A percentile compares a stretch with the other conserved stretches of the same genome.
Conservation (phyloP, 768 basidiomycete species). For the Russula sp. region DNA sequence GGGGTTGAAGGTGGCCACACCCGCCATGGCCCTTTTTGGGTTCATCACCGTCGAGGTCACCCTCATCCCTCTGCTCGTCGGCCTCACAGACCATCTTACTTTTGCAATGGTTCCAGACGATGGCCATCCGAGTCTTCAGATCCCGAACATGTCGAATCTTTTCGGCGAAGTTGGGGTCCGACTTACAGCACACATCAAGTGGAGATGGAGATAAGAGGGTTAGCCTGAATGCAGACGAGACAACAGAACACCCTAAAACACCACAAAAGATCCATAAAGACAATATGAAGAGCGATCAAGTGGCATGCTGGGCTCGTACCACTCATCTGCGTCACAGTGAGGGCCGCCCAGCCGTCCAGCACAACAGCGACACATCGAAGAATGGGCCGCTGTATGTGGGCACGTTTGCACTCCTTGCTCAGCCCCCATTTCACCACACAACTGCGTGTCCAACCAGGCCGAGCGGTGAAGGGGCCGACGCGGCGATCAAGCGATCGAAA, state of each 20-base stretch:
- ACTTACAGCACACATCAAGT: conserved; percentile 43
- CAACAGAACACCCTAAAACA: conserved; percentile 22
- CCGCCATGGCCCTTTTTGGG: conserved; percentile 93
- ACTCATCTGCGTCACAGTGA: conserved; percentile 68
- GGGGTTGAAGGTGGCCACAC: conserved; percentile 88
- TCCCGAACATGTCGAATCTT: conserved; percentile 83
- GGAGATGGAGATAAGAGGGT: conserved; percentile 43
- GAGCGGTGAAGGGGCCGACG: conserved; percentile 60
- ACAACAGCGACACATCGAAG: conserved; percentile 33
- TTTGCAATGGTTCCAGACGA: conserved; percentile 84
- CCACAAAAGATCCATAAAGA: conserved; percentile 21
- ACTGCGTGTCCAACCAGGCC: conserved; percentile 80
- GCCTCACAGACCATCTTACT: conserved; percentile 83
- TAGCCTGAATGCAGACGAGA: conserved; percentile 42
- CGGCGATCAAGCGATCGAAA: conserved; percentile 95
- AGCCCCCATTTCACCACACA: conserved; percentile 96
- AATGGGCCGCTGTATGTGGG: conserved; percentile 25
- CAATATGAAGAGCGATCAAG: conserved; percentile 49
- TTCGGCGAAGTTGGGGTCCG: conserved; percentile 76
- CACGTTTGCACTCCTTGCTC: conserved; percentile 85
- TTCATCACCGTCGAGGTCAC: conserved; percentile 59
- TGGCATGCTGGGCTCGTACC: conserved; percentile 50
- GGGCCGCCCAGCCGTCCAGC: conserved; percentile 43
- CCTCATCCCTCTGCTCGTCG: conserved; percentile 84
- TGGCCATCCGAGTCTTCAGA: conserved; percentile 79